phyloP scores from a whole-genome alignment of 2,329 filamentous ascomycete species.

The Arthroderma sp. region DNA sequence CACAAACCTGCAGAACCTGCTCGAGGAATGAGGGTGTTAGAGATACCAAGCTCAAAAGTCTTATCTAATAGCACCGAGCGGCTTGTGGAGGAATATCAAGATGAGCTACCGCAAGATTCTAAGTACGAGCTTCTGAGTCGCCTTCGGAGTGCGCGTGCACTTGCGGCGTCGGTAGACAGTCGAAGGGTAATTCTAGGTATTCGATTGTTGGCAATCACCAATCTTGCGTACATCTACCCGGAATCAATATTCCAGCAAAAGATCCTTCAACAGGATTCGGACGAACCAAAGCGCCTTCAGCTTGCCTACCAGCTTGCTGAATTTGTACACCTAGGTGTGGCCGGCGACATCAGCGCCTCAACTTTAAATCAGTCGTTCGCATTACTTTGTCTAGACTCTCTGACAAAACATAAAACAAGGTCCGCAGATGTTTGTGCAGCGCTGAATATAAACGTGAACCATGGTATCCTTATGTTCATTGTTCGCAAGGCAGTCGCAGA shows the following conservation, averaged over 20 bases:
- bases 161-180: slow-evolving; percentile 51
- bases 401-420: slow-evolving; percentile 65
- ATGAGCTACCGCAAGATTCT: slow-evolving; percentile 56
- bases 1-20: slow-evolving; percentile 24
- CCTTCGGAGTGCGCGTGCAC: slow-evolving; percentile 67
- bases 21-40: slow-evolving; percentile 43
- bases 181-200: slow-evolving; percentile 67
- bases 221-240: slow-evolving; percentile 75
- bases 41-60: slow-evolving; percentile 45
- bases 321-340: slow-evolving; percentile 69
- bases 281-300: slow-evolving; percentile 79
- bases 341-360: slow-evolving; percentile 55
- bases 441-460: slow-evolving; percentile 91
- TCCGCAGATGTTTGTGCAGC: slow-evolving; percentile 73
- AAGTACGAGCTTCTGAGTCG: slow-evolving; percentile 79
- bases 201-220: slow-evolving; percentile 75
- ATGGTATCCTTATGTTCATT: slow-evolving; percentile 86
- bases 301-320: slow-evolving; percentile 86
- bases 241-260: slow-evolving; percentile 77
- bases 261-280: slow-evolving; percentile 72
- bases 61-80: slow-evolving; percentile 25
- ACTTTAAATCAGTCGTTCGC: slow-evolving; percentile 69
- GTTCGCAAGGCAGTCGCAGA: slow-evolving; percentile 80
- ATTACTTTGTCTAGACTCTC: slow-evolving; percentile 68
- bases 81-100: slow-evolving; percentile 31